Evolutionary conservation across 768 basidiomycete genomes (phyloP).

Genomic region (Tulasnella sp.): DNA sequence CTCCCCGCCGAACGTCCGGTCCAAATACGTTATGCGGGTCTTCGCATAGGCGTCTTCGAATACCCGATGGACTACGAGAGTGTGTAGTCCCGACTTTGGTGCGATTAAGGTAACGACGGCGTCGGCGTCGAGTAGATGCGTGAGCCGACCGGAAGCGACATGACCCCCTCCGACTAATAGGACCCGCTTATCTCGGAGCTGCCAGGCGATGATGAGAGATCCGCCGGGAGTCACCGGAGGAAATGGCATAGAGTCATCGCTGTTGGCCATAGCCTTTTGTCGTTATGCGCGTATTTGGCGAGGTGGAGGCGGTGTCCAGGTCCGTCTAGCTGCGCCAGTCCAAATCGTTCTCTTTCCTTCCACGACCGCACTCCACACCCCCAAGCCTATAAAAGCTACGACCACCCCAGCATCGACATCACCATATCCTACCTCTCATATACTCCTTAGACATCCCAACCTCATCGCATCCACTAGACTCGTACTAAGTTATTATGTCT

Average conservation of each 20-base stretch:
- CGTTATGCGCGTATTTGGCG: background rate
- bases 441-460: background rate
- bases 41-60: constrained; percentile 45
- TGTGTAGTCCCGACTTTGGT: constrained; percentile 62
- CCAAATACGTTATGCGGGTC: constrained; percentile 61
- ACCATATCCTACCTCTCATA: background rate
- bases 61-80: constrained; percentile 35
- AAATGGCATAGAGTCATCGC: background rate
- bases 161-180: constrained; percentile 93
- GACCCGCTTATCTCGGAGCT: constrained; percentile 75
- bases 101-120: constrained; percentile 74
- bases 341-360: background rate
- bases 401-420: background rate
- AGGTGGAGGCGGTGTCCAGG: background rate
- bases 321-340: background rate
- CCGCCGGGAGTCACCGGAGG: constrained; percentile 42
- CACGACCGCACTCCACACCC: background rate
- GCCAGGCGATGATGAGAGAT: constrained; percentile 90
- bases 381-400: background rate
- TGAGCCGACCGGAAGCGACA: constrained; percentile 83
- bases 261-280: background rate
- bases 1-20: constrained; percentile 60
- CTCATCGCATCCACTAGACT: constrained; percentile 26
- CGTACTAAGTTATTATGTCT: background rate
- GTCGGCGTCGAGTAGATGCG: constrained; percentile 76